These are phyloP conservation scores for Nemania abortiva DNA, from an alignment of 2,329 filamentous ascomycete genomes.

Conservation along the genomic window DNA sequence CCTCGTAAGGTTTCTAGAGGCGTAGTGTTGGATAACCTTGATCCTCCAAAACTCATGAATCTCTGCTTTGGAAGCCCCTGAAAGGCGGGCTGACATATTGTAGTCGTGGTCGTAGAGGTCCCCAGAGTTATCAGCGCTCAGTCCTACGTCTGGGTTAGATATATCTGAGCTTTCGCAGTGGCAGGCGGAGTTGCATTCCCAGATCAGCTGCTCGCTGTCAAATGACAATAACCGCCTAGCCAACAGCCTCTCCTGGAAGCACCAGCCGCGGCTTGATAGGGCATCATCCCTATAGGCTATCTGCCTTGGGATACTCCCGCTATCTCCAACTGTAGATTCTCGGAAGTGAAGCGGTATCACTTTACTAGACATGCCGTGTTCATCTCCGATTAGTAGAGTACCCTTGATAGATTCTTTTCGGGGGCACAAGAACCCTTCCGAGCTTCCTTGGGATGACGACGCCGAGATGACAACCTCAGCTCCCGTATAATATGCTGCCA, in stretches of 20 bases:
- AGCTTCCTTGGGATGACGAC: constrained; percentile 3
- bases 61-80: not conserved
- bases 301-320: constrained; percentile 8
- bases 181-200: constrained; percentile 11
- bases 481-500: constrained; percentile 5
- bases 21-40: constrained; percentile 7
- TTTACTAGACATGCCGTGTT: not conserved
- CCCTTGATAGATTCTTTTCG: constrained; percentile 5
- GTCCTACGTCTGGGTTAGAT: not conserved
- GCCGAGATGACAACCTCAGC: constrained; percentile 5
- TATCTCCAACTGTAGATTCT: constrained; percentile 6
- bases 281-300: not conserved
- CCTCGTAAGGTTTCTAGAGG: constrained; percentile 9
- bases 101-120: constrained; percentile 6
- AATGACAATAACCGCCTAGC: constrained; percentile 8
- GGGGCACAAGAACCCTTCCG: not conserved
- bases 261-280: constrained; percentile 3
- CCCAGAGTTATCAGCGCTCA: not conserved
- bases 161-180: constrained; percentile 11
- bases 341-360: not conserved
- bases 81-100: constrained; percentile 8
- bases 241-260: constrained; percentile 3
- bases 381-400: not conserved
- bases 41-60: not conserved
- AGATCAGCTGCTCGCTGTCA: constrained; percentile 9